Evolutionary conservation across 768 basidiomycete species (phyloP).

Genomic region (Tulasnella sp.): DNA sequence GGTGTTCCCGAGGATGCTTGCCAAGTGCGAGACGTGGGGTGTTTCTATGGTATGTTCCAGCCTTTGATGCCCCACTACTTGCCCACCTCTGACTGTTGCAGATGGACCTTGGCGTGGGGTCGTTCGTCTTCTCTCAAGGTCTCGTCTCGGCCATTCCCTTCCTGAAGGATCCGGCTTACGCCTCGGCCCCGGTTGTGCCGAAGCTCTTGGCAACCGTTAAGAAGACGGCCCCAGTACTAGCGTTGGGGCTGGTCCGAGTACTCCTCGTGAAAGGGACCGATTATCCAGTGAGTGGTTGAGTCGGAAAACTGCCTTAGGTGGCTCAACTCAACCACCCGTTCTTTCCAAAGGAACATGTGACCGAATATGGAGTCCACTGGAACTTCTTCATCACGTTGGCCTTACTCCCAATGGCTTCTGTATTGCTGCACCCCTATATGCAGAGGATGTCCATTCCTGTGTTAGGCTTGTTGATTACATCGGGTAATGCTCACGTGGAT

Average conservation of each 20-base stretch:
- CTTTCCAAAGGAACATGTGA: constrained; percentile 76
- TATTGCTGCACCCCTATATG: constrained; percentile 69
- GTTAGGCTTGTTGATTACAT: constrained; percentile 63
- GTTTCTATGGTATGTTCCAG: constrained; percentile 75
- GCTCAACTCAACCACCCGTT: neutral
- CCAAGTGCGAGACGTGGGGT: constrained; percentile 93
- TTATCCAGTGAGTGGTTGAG: constrained; percentile 71
- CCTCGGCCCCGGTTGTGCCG: constrained; percentile 48
- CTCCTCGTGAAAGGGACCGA: constrained; percentile 88
- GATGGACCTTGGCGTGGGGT: constrained; percentile 99
- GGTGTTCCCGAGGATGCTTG: constrained; percentile 83
- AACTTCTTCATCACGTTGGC: constrained; percentile 97
- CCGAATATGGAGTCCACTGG: constrained; percentile 98
- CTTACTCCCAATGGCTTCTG: constrained; percentile 72
- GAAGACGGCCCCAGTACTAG: constrained; percentile 68
- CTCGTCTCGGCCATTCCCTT: constrained; percentile 85
- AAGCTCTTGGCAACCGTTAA: constrained; percentile 58
- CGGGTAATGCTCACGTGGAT: constrained; percentile 42
- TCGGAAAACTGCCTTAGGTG: neutral
- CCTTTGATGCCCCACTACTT: neutral
- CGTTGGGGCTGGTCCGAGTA: constrained; percentile 76
- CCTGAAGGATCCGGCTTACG: constrained; percentile 62
- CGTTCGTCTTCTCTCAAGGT: constrained; percentile 96
- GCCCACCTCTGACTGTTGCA: constrained; percentile 43
- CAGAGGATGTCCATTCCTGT: constrained; percentile 59